A percentile compares a stretch with the other conserved stretches of the same genome.
Conservation (phyloP, 2,329 filamentous ascomycete species). For the Didymella exigua region DNA sequence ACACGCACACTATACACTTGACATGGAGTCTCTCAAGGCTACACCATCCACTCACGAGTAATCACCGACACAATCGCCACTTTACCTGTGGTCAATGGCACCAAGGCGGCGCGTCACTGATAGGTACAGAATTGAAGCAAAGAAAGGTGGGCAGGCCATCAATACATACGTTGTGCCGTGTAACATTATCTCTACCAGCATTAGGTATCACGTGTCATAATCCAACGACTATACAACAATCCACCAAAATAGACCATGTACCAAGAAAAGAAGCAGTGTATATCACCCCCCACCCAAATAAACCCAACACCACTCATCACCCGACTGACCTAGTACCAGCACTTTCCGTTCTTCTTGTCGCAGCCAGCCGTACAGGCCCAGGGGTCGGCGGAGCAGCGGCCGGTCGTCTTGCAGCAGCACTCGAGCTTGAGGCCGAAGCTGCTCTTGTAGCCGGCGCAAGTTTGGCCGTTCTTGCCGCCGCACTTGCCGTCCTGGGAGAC, state of each 20-base stretch:
- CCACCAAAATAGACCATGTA: constrained; percentile 2
- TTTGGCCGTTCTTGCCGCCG: constrained; percentile 30
- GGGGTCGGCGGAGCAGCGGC: constrained; percentile 29
- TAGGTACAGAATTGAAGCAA: neutral
- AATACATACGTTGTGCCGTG: neutral
- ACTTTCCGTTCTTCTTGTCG: constrained; percentile 38
- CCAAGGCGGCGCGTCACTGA: neutral
- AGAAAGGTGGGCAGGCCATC: neutral
- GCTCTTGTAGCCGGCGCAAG: constrained; percentile 35
- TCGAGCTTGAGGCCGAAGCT: constrained; percentile 23
- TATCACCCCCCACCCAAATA: neutral
- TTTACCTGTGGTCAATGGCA: neutral
- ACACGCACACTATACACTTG: neutral
- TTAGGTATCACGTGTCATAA: constrained; percentile 2
- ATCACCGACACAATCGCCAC: neutral
- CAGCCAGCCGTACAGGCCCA: constrained; percentile 35
- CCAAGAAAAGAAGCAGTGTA: neutral
- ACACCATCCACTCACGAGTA: too few species aligned
- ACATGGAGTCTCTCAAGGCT: too few species aligned
- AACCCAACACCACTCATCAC: neutral
- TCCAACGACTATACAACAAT: constrained; percentile 4
- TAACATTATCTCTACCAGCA: neutral
- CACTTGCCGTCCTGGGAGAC: constrained; percentile 36
- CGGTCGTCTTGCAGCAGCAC: constrained; percentile 34
- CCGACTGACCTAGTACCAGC: constrained; percentile 23